phyloP scores from a whole-genome alignment of 106 monocot genomes.

The Acanthochlamys bracteata region DNA sequence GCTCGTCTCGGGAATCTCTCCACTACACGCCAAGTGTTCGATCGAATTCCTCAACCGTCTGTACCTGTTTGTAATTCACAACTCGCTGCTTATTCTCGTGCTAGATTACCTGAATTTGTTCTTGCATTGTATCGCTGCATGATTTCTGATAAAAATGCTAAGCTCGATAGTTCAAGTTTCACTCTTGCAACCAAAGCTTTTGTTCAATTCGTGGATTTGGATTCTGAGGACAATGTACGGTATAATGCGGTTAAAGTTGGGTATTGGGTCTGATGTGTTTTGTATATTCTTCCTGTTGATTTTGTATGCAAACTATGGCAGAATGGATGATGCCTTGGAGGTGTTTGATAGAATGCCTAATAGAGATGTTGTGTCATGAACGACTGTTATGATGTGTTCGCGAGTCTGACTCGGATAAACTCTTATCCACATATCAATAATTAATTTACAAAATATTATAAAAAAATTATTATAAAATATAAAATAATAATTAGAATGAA shows the following conservation, averaged over 20 bases:
- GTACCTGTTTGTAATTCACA: constrained; percentile 43
- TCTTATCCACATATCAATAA: no score
- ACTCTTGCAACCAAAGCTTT: constrained; percentile 56
- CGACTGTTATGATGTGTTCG: constrained; percentile 60
- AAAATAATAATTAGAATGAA: no score
- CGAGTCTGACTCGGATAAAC: no score
- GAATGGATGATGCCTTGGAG: constrained; percentile 31
- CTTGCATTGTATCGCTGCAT: constrained; percentile 30
- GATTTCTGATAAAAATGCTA: not conserved
- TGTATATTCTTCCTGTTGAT: constrained; percentile 65
- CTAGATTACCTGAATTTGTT: constrained; percentile 19
- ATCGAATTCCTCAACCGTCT: constrained; percentile 7
- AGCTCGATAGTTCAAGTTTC: constrained; percentile 60
- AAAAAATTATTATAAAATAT: no score
- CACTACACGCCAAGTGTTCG: constrained; percentile 28
- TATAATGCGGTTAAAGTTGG: constrained; percentile 21
- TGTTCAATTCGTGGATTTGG: constrained; percentile 26
- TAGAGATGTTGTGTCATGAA: constrained; percentile 73
- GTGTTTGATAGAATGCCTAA: constrained; percentile 60
- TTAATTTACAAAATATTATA: no score
- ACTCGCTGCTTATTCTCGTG: constrained; percentile 33
- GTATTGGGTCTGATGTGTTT: constrained; percentile 42
- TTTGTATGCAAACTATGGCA: constrained; percentile 61
- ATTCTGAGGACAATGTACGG: constrained; percentile 24
- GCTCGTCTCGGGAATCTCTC: constrained; percentile 27